phyloP scores from a whole-genome alignment of 2,329 filamentous ascomycete species.

The Xylariaceae sp. region DNA sequence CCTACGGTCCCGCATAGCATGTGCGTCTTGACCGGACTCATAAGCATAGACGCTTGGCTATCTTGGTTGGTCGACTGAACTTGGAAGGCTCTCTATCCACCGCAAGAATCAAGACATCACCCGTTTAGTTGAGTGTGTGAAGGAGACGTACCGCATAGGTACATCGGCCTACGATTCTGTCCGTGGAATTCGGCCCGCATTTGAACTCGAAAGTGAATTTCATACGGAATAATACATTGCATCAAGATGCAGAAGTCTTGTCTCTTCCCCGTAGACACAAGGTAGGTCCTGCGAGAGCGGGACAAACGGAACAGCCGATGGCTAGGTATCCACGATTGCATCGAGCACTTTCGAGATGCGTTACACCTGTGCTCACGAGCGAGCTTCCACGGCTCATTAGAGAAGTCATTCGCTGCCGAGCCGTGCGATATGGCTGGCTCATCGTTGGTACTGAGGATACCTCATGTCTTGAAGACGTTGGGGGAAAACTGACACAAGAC shows the following conservation, averaged over 20 bases:
- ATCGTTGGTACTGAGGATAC: constrained; percentile 7
- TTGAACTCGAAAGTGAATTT: too few species aligned
- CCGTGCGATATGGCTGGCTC: constrained; percentile 4
- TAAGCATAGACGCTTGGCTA: not conserved
- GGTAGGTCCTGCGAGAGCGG: not conserved
- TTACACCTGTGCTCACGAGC: constrained; percentile 8
- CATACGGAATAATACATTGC: too few species aligned
- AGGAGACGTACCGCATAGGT: not conserved
- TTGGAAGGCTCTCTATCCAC: not conserved
- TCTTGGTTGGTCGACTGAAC: constrained; percentile 2
- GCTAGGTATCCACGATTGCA: not conserved
- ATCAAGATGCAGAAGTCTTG: not conserved
- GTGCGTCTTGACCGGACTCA: not conserved
- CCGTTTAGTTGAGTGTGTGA: constrained; percentile 1
- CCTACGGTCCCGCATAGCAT: not conserved
- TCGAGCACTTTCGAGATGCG: constrained; percentile 4
- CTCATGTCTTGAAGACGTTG: not conserved
- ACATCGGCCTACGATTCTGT: not conserved
- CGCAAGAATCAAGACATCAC: not conserved
- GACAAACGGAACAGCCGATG: not conserved
- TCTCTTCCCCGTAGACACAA: not conserved
- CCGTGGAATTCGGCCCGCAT: not conserved
- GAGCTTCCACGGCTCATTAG: constrained; percentile 2
- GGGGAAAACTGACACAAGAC: not conserved
- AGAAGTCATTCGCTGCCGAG: constrained; percentile 4